These are phyloP conservation scores for Sordariomycetes sp. DNA, from an alignment of 2,329 filamentous ascomycete genomes.

Conservation along the genomic window DNA sequence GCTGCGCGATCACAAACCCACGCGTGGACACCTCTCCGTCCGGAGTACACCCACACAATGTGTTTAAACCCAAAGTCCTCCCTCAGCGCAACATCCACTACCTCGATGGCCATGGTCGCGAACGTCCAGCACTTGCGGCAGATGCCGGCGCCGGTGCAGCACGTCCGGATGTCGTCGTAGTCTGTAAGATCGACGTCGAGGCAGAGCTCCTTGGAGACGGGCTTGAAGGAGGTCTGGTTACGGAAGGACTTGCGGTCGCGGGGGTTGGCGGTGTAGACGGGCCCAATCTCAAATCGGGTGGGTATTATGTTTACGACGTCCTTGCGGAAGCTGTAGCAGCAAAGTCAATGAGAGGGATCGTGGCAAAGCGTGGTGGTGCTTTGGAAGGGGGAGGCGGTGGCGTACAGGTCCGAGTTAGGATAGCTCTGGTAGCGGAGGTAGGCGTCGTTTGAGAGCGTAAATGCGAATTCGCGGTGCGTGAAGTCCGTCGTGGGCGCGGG, in stretches of 20 bases:
- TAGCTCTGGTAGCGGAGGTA: constrained; percentile 83
- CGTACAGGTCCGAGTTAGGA: constrained; percentile 37
- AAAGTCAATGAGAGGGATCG: not conserved
- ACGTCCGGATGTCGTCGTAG: constrained; percentile 93
- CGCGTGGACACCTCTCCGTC: constrained; percentile 88
- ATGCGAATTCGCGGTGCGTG: constrained; percentile 86
- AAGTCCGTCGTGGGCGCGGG: constrained; percentile 79
- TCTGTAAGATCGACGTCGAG: constrained; percentile 99
- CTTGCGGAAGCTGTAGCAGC: constrained; percentile 57
- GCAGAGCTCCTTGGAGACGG: constrained; percentile 83
- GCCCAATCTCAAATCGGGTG: constrained; percentile 93
- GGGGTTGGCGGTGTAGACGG: constrained; percentile 90
- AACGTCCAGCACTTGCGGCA: constrained; percentile 93
- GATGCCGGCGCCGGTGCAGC: constrained; percentile 86
- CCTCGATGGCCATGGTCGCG: constrained; percentile 95
- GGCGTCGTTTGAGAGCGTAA: constrained; percentile 83
- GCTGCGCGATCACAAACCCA: constrained; percentile 94
- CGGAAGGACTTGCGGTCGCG: constrained; percentile 81
- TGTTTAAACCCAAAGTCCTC: constrained; percentile 96
- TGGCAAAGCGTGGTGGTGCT: not conserved
- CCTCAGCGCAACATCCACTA: constrained; percentile 72
- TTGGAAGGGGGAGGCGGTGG: not conserved
- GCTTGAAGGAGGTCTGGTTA: constrained; percentile 70
- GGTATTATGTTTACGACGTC: constrained; percentile 82
- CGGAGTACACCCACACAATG: constrained; percentile 97